Evolutionary conservation across 345 rosid genomes (phyloP).

Genomic region (Litchi chinensis): DNA sequence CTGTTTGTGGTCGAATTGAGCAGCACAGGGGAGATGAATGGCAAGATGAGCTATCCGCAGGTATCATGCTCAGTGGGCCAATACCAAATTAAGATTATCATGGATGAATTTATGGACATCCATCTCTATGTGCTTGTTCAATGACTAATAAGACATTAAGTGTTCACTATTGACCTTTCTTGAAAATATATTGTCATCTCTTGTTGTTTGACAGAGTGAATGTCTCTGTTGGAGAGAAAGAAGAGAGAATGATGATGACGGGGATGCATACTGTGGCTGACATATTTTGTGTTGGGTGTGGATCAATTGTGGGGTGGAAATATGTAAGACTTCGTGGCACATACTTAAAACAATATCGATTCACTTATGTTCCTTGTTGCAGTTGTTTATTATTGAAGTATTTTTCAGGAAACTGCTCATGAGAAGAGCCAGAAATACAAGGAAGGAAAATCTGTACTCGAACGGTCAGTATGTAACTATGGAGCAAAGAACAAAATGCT

Average conservation of each 20-base stretch:
- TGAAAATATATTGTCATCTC: constrained; percentile 15
- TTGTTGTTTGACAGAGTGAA: constrained; percentile 64
- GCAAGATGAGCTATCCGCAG: constrained; percentile 5
- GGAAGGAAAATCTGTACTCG: constrained; percentile 96
- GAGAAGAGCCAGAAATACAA: constrained; percentile 94
- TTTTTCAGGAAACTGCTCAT: constrained; percentile 84
- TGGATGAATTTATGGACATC: constrained; percentile 3
- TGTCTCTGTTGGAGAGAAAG: constrained; percentile 64
- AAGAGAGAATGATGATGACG: constrained; percentile 86
- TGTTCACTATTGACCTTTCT: constrained; percentile 5
- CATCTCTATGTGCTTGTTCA: background rate
- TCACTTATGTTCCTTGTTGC: constrained; percentile 18
- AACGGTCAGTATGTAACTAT: constrained; percentile 64
- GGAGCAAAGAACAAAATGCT: constrained; percentile 12
- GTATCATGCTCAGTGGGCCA: background rate
- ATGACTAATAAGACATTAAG: constrained; percentile 12
- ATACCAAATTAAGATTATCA: background rate
- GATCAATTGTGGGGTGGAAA: constrained; percentile 97
- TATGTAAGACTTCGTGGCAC: constrained; percentile 60
- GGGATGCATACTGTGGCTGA: constrained; percentile 92
- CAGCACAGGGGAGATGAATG: background rate
- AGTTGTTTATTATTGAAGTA: constrained; percentile 29
- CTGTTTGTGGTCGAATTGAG: constrained; percentile 8
- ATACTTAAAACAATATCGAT: constrained; percentile 11
- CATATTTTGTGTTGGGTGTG: constrained; percentile 93